phyloP scores from a whole-genome alignment of 768 basidiomycete species.

The Mycena galericulata region DNA sequence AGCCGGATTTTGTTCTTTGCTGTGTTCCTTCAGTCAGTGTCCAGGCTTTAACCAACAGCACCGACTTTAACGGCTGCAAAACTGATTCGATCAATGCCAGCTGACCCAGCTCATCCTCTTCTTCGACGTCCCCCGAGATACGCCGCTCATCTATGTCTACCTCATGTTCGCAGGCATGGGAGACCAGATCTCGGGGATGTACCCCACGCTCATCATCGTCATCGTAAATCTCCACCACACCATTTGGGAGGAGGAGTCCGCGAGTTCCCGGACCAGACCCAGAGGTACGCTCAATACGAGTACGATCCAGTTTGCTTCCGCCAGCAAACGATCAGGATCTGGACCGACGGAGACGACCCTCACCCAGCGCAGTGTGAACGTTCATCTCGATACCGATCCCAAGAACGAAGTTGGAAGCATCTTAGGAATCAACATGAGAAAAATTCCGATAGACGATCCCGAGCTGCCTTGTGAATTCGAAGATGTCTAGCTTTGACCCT shows the following conservation, averaged over 20 bases:
- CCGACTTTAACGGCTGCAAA: too few relatives aligned
- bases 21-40: too few relatives aligned
- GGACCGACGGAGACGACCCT: not conserved
- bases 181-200: constrained; percentile 29
- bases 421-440: not conserved
- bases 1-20: too few relatives aligned
- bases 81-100: not conserved
- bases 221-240: constrained; percentile 28
- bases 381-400: not conserved
- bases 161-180: constrained; percentile 14
- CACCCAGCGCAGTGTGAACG: not conserved
- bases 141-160: constrained; percentile 6
- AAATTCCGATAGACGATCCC: not conserved
- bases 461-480: not conserved
- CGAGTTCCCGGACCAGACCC: not conserved
- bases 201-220: constrained; percentile 30
- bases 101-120: constrained; percentile 24
- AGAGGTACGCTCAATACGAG: not conserved
- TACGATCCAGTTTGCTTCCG: not conserved
- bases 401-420: not conserved
- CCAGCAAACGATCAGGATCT: not conserved
- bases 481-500: too few relatives aligned
- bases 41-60: too few relatives aligned
- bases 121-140: not conserved
- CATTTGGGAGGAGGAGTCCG: constrained; percentile 12